Evolutionary conservation across 805 yeast genomes (phyloP).

Genomic region (Yamadazyma insecticola): DNA sequence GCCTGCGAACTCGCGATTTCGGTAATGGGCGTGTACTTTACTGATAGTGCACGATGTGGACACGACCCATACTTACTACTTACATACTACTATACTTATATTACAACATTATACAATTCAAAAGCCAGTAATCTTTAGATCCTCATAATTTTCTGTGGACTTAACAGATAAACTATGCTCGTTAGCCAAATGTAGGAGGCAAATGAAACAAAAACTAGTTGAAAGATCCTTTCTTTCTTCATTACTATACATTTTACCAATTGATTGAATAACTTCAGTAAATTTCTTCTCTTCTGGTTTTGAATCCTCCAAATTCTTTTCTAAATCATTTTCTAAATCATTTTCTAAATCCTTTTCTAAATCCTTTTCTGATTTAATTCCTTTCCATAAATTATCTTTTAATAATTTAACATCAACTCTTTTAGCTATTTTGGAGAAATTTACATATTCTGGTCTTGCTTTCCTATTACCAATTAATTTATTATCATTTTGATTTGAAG

Average conservation of each 20-base stretch:
- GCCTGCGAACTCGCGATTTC: background rate
- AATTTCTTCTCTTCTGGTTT: slow-evolving; percentile 32
- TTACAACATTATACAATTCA: slow-evolving; percentile 5
- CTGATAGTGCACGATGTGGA: no score
- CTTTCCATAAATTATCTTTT: slow-evolving; percentile 38
- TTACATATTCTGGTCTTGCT: slow-evolving; percentile 35
- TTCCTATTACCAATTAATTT: slow-evolving; percentile 13
- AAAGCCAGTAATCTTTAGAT: slow-evolving; percentile 27
- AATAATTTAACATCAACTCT: slow-evolving; percentile 37
- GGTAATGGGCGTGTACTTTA: no score
- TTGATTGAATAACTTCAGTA: slow-evolving; percentile 28
- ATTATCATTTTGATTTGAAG: slow-evolving; percentile 4
- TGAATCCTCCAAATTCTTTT: no score
- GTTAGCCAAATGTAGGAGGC: slow-evolving; percentile 41
- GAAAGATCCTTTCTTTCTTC: slow-evolving; percentile 40
- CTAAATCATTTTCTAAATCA: background rate
- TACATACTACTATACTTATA: slow-evolving; percentile 1
- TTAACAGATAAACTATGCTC: slow-evolving; percentile 36
- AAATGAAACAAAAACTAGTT: slow-evolving; percentile 43
- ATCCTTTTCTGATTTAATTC: slow-evolving; percentile 16
- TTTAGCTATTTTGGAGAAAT: slow-evolving; percentile 39
- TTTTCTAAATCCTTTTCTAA: slow-evolving; percentile 1
- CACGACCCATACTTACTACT: no score
- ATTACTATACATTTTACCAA: slow-evolving; percentile 28
- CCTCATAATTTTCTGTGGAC: slow-evolving; percentile 29